Conservation (phyloP, 495 filamentous ascomycete species). For the Neurospora discreta region DNA sequence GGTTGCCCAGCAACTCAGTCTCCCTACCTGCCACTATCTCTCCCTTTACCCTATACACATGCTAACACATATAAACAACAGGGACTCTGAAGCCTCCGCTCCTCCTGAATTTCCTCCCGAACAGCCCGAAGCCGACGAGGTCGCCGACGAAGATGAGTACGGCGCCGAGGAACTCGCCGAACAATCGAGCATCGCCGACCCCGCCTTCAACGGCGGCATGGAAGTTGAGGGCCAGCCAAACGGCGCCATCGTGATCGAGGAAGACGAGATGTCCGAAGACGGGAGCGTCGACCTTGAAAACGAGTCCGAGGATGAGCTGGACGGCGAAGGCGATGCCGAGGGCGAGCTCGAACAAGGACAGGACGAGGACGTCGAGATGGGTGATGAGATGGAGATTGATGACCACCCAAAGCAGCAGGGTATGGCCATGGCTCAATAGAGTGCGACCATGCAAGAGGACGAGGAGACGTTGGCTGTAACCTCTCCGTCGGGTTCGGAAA, state of each 20-base stretch:
- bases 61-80: constrained; percentile 27
- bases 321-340: constrained; percentile 75
- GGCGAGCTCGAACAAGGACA: constrained; percentile 48
- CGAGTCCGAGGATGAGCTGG: constrained; percentile 70
- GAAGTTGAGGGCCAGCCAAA: constrained; percentile 25
- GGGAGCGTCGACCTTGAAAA: constrained; percentile 94
- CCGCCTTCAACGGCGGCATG: constrained; percentile 44
- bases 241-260: constrained; percentile 36
- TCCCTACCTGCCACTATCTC: not conserved
- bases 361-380: constrained; percentile 70
- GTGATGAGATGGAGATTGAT: constrained; percentile 46
- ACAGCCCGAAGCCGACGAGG: constrained; percentile 85
- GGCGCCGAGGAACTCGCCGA: constrained; percentile 75
- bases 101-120: constrained; percentile 94
- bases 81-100: constrained; percentile 93
- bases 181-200: constrained; percentile 38
- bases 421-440: constrained; percentile 7
- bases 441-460: not conserved
- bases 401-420: constrained; percentile 1
- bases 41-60: not conserved
- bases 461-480: too few species aligned
- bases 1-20: not conserved
- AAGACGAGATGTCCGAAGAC: constrained; percentile 74
- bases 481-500: too few species aligned
- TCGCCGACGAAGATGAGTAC: constrained; percentile 79